Conservation (phyloP, 2,329 filamentous ascomycete species). For the Diaporthe ilicicola region DNA sequence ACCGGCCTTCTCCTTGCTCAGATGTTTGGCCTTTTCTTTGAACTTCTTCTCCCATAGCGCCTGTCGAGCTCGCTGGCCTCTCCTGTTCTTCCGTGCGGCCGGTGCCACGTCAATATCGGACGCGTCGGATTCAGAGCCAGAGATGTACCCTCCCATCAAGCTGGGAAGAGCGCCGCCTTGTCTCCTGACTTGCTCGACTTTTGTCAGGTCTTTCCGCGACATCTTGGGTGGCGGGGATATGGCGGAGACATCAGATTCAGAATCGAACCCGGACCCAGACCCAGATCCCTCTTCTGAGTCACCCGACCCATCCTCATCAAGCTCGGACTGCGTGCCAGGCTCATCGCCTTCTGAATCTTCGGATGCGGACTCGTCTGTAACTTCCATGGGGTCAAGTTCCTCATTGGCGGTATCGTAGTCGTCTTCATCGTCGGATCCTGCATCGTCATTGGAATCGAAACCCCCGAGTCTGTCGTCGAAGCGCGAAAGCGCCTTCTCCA, state of each 20-base stretch:
- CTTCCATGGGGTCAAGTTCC: constrained; percentile 32
- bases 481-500: constrained; percentile 43
- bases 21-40: constrained; percentile 74
- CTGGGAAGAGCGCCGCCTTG: constrained; percentile 75
- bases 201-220: constrained; percentile 40
- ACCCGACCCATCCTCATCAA: constrained; percentile 28
- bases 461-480: constrained; percentile 29
- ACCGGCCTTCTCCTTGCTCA: constrained; percentile 51
- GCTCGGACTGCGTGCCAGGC: constrained; percentile 40
- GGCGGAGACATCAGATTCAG: constrained; percentile 33
- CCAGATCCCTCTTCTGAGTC: constrained; percentile 5
- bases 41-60: constrained; percentile 85
- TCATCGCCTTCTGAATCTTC: constrained; percentile 36
- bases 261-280: neutral
- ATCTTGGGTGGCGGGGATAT: constrained; percentile 35
- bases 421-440: constrained; percentile 37
- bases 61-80: constrained; percentile 80
- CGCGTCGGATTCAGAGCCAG: constrained; percentile 72
- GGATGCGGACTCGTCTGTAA: constrained; percentile 36
- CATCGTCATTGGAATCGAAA: constrained; percentile 17
- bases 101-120: constrained; percentile 72
- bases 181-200: constrained; percentile 32
- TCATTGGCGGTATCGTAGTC: constrained; percentile 34
- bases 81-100: constrained; percentile 73
- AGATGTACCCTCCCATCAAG: constrained; percentile 82